Conservation (phyloP, 2,329 filamentous ascomycete species). For the Pseudogymnoascus sp. region DNA sequence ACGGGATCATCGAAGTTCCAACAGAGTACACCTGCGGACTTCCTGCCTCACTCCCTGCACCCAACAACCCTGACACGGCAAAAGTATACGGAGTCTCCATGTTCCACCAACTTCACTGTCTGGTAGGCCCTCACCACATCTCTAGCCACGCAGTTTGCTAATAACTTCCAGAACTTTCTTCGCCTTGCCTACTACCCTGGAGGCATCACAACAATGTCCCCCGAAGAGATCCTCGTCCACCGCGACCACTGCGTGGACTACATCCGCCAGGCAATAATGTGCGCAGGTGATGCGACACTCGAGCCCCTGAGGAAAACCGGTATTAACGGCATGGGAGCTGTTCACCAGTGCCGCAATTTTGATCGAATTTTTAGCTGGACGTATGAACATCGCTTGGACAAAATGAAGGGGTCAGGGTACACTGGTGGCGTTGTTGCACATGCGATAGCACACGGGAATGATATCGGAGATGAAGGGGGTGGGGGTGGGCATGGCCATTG, state of each 20-base stretch:
- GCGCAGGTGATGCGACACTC: slow-evolving; percentile 11
- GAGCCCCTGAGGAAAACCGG: slow-evolving; percentile 10
- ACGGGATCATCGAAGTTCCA: not conserved
- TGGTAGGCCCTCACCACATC: not conserved
- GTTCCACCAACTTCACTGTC: slow-evolving; percentile 15
- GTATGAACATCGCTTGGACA: not conserved
- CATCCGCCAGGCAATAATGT: slow-evolving; percentile 11
- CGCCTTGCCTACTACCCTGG: not conserved
- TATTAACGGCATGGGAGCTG: slow-evolving; percentile 10
- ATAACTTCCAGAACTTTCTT: not conserved
- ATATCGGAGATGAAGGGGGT: not conserved
- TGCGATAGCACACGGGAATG: not conserved
- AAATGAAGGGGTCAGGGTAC: not conserved
- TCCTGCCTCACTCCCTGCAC: not conserved
- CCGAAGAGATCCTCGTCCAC: slow-evolving; percentile 7
- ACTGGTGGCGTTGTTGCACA: no score
- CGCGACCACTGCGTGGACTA: slow-evolving; percentile 11
- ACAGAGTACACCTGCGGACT: not conserved
- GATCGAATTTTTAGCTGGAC: slow-evolving; percentile 11
- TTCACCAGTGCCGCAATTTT: slow-evolving; percentile 11
- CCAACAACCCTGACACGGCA: slow-evolving; percentile 5
- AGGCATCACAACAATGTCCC: not conserved
- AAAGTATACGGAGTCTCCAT: slow-evolving; percentile 14
- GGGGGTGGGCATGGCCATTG: not conserved
- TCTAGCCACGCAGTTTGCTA: not conserved